These are phyloP conservation scores for Parasitella parasitica DNA, from an alignment of 371 early-diverging fungal species.

Conservation along the genomic window DNA sequence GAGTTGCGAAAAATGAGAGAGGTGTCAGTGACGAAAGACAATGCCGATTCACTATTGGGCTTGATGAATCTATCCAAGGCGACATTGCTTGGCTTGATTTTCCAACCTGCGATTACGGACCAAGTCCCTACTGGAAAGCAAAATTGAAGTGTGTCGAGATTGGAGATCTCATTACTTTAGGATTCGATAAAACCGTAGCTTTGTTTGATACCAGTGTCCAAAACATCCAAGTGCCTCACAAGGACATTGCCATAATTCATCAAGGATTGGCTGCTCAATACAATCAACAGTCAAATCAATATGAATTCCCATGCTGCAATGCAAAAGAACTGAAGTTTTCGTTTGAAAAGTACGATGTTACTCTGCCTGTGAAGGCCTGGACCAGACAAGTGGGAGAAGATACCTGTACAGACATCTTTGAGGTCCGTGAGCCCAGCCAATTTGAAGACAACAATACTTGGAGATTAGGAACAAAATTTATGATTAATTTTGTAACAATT, in stretches of 20 bases:
- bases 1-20: no score
- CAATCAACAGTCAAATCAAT: background rate
- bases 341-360: background rate
- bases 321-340: constrained; percentile 3
- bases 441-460: background rate
- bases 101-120: constrained; percentile 42
- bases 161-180: constrained; percentile 30
- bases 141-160: constrained; percentile 36
- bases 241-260: background rate
- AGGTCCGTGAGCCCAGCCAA: background rate
- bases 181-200: constrained; percentile 35
- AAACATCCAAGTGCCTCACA: background rate
- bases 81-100: constrained; percentile 35
- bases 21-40: background rate
- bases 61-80: constrained; percentile 41
- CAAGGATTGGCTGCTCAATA: background rate
- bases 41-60: constrained; percentile 11
- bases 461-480: constrained; percentile 8
- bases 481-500: constrained; percentile 1
- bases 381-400: background rate
- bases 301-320: constrained; percentile 3
- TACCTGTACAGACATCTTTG: background rate
- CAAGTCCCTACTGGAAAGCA: constrained; percentile 44
- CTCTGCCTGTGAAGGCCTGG: constrained; percentile 7
- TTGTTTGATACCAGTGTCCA: constrained; percentile 27